Percentiles rank a stretch among this genome's conserved stretches.
These are phyloP conservation scores for Cyclocybe aegerita DNA, from an alignment of 768 basidiomycete genomes.

Conservation along the genomic window DNA sequence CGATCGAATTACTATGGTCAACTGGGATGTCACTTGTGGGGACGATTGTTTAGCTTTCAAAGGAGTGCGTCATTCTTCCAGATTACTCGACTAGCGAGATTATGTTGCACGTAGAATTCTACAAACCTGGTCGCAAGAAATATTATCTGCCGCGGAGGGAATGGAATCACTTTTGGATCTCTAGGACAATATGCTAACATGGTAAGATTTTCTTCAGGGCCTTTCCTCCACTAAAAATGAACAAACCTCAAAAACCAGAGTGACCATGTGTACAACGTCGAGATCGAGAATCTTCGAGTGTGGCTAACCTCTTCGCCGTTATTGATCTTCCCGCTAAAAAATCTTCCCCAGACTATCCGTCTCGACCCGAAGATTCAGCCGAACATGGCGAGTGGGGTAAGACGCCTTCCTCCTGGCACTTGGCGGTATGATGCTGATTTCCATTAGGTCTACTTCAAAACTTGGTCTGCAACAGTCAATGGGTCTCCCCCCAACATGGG, in stretches of 20 bases:
- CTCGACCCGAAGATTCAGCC: constrained; percentile 50
- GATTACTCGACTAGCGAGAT: neutral
- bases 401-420: constrained; percentile 2
- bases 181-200: constrained; percentile 56
- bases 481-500: constrained; percentile 57
- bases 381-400: constrained; percentile 53
- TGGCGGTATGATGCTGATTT: neutral
- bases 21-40: constrained; percentile 64
- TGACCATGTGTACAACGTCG: constrained; percentile 54
- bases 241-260: constrained; percentile 27
- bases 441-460: constrained; percentile 53
- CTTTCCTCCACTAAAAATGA: neutral
- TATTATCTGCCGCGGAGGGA: constrained; percentile 56
- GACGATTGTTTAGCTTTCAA: constrained; percentile 68
- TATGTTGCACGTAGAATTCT: constrained; percentile 42
- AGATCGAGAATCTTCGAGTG: constrained; percentile 48
- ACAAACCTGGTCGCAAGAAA: constrained; percentile 49
- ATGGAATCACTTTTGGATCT: constrained; percentile 61
- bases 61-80: constrained; percentile 38
- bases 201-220: constrained; percentile 25
- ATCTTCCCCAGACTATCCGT: constrained; percentile 38
- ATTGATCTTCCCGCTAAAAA: neutral
- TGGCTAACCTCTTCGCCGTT: neutral
- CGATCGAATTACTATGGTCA: constrained; percentile 43
- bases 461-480: constrained; percentile 51